Base-by-base conservation (phyloP, 2,329 filamentous ascomycete species). In the Taxawa tesnikishii region DNA sequence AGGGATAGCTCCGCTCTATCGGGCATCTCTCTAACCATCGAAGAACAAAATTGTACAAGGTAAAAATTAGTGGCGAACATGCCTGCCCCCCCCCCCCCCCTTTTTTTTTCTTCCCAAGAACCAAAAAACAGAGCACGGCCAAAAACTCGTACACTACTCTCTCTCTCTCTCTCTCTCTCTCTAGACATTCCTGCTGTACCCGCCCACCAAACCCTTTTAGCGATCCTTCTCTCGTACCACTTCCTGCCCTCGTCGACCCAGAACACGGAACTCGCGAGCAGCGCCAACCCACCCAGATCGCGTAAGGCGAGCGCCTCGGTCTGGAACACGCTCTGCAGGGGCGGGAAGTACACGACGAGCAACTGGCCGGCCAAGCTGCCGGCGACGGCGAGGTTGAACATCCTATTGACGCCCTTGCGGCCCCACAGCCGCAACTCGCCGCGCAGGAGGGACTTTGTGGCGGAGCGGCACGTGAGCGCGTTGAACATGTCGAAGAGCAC, bases 401-500 rank as follows among this genome's bases (percentile, higher is more conserved):
- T 80, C 38, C 76, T 79, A 53, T 98, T 98, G n/a, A n/a, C n/a
- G 6, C 78, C 75, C 36, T 90, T 81, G 9, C 93, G 55, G 6
- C 80, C 75, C 31, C 93, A 57, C 1, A 57, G 37, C 3, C 43
- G 43, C 5, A 58, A 68, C 53, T 98, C 87, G 25, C 90, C 88
- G 15, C 79, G 70, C 3, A 98, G 70, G 4, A 98, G 68, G 8
- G 83, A 92, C 56, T 96, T 96, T 40, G 73, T 76, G 52, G 94
- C 87, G 6, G 82, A 92, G 29, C 90, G 83, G 59, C 90, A 98
- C 11, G 83, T 79, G 14, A 98, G 67, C 2, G 90, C 90, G 57
- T 98, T 96, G 67, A 96, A 94, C 90, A 98, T 98, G 65, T 98
- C 90, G 58, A 96, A 98, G 33, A 98, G 73, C 28, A 98, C 90